Conservation (phyloP, 257 asterid genomes). For the Handroanthus guayacan region DNA sequence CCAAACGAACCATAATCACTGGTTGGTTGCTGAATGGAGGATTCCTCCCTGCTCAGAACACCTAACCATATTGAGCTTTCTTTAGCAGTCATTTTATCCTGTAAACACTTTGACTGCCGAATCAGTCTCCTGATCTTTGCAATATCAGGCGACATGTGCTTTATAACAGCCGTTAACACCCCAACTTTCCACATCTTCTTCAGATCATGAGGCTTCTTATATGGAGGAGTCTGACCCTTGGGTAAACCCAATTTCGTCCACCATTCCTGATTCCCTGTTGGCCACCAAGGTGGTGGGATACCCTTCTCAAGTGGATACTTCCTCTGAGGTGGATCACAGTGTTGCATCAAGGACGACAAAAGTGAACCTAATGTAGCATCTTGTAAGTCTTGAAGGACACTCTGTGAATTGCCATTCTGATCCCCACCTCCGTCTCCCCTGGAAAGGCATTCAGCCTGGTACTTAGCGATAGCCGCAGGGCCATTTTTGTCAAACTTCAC, state of each 20-base stretch:
- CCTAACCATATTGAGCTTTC: constrained; percentile 86
- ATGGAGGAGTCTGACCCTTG: constrained; percentile 49
- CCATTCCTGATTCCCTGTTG: constrained; percentile 59
- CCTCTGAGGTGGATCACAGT: constrained; percentile 66
- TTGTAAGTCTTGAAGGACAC: constrained; percentile 58
- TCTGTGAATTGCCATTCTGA: constrained; percentile 41
- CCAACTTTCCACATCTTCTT: constrained; percentile 70
- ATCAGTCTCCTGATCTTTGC: constrained; percentile 71
- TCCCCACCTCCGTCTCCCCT: constrained; percentile 35
- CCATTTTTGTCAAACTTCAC: constrained; percentile 65
- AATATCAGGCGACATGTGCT: constrained; percentile 88
- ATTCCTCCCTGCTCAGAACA: constrained; percentile 78
- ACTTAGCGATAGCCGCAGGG: constrained; percentile 56
- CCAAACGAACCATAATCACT: constrained; percentile 80
- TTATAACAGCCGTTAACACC: constrained; percentile 64
- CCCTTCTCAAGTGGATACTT: constrained; percentile 62
- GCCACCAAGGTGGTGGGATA: constrained; percentile 70
- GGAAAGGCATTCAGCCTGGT: constrained; percentile 47
- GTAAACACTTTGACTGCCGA: constrained; percentile 79
- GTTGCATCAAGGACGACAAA: constrained; percentile 63
- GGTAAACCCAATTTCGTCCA: constrained; percentile 51
- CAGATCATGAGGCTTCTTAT: constrained; percentile 67
- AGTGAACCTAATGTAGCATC: constrained; percentile 66
- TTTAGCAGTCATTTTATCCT: constrained; percentile 94
- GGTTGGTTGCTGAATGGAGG: constrained; percentile 56